Evolutionary conservation across 2,329 filamentous ascomycete species (phyloP).

Genomic region (Penicillium sp.): DNA sequence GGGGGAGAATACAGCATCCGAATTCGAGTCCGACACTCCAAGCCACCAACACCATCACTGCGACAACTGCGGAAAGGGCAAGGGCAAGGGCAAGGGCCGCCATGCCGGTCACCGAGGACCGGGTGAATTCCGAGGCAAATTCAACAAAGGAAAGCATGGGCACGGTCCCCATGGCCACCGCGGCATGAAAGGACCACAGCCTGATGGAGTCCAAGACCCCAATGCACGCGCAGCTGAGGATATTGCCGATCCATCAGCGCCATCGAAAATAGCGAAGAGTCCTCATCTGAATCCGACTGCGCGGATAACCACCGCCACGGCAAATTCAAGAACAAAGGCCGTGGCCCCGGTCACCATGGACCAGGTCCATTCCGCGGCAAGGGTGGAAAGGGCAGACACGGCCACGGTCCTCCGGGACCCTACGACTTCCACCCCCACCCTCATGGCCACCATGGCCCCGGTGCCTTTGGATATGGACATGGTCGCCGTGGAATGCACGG

Average conservation of each 20-base stretch:
- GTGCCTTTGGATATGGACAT: not conserved
- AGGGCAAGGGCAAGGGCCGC: conserved; percentile 9
- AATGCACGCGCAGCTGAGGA: not conserved
- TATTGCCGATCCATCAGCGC: not conserved
- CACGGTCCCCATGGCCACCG: not conserved
- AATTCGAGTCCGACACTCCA: conserved; percentile 11
- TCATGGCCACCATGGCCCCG: not conserved
- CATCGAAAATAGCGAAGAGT: not conserved
- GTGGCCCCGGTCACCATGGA: conserved; percentile 9
- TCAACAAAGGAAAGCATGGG: not conserved
- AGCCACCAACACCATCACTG: conserved; percentile 13
- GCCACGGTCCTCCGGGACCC: conserved; percentile 1
- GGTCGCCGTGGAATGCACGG: not conserved
- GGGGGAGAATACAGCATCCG: conserved; percentile 2
- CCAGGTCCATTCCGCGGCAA: not conserved
- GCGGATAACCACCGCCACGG: not conserved
- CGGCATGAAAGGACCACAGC: conserved; percentile 4
- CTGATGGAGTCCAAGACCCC: not conserved
- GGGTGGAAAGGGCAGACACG: conserved; percentile 1
- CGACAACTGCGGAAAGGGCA: conserved; percentile 24
- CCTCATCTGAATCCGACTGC: not conserved
- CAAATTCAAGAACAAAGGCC: not conserved
- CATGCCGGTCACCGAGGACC: no score
- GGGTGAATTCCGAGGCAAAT: no score
- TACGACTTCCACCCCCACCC: not conserved